Conservation (phyloP, 2,329 filamentous ascomycete genomes). For the Chaetothyriales sp. region DNA sequence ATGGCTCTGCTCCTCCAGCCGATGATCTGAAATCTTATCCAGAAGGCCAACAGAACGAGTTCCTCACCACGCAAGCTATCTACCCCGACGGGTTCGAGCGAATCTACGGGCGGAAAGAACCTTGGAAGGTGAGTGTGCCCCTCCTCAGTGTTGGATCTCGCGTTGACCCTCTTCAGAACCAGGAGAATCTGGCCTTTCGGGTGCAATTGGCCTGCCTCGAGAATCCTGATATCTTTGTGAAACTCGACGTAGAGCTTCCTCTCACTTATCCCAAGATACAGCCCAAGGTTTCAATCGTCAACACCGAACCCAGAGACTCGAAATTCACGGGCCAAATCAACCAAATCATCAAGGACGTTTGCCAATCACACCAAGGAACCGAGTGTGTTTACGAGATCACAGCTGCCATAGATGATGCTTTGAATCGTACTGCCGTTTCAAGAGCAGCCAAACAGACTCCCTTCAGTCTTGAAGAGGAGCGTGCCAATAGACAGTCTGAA, state of each 20-base stretch:
- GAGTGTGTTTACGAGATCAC: constrained; percentile 13
- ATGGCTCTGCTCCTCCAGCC: background rate
- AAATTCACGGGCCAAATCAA: constrained; percentile 9
- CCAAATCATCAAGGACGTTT: constrained; percentile 8
- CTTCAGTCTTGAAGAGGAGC: constrained; percentile 16
- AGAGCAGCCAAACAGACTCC: constrained; percentile 8
- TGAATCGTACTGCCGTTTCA: constrained; percentile 7
- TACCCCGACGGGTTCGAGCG: constrained; percentile 15
- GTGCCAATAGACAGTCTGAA: constrained; percentile 8
- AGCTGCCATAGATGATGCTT: constrained; percentile 12
- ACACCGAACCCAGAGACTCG: constrained; percentile 10
- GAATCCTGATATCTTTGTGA: constrained; percentile 12
- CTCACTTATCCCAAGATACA: constrained; percentile 14
- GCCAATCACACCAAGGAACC: constrained; percentile 7
- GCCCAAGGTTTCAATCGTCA: constrained; percentile 13
- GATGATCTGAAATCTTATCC: constrained; percentile 5
- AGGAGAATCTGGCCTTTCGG: constrained; percentile 15
- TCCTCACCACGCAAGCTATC: constrained; percentile 12
- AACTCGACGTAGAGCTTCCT: constrained; percentile 16
- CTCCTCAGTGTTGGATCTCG: background rate
- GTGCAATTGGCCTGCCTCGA: constrained; percentile 10
- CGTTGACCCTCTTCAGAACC: constrained; percentile 4
- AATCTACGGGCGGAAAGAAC: constrained; percentile 12
- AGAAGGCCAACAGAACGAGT: constrained; percentile 14
- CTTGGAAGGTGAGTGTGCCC: constrained; percentile 11